Evolutionary conservation across 2,329 filamentous ascomycete species (phyloP), one percentile per base, ranked within the genome.

Genomic region (Dendrostoma leiphaemia): DNA sequence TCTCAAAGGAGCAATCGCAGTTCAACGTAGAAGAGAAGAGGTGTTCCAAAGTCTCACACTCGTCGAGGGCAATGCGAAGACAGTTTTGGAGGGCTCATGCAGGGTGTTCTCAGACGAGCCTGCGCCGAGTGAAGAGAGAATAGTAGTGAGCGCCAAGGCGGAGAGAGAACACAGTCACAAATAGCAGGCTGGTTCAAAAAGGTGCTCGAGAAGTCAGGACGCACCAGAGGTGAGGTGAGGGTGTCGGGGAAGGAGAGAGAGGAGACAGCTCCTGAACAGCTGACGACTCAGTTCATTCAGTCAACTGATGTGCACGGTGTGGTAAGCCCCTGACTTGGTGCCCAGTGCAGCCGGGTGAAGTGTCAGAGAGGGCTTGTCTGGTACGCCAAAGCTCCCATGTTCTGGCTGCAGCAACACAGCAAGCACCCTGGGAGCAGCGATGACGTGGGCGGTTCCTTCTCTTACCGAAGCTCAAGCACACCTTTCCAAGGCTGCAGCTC

Each of bases 81-180:
- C 48, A 44, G 24, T 13, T 12, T 19, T 15, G 21, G 24, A 13
- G 6, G 38, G 23, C 43, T 23, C 28, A n/a, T 6, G 28, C 43
- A 29, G 37, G 17, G 9, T 31, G 34, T 35, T 48, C 41, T 54
- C 24, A 29, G 51, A 57, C 51, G 55, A 43, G 31, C 54, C 54
- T 28, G 54, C 54, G 54, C 52, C 41, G 51, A 47, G 19, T n/a
- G 43, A 35, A 48, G 43, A 17, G 21, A n/a, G 43, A 28, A 28
- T 43, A 19, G 13, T 8, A 4, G 10, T 29, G 26, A 50, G 13
- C 17, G 8, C 4, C 15, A 10, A 23, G 48, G 37, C 35, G 15
- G 35, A n/a, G 17, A 21, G 32, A n/a, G 43, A 15, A 23, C 17
- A 21, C 37, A n/a, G 21, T 15, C 17, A 44, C 26, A 29, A 15